Evolutionary conservation across 257 asterid species (phyloP).

Genomic region (Solanum clarkiae): DNA sequence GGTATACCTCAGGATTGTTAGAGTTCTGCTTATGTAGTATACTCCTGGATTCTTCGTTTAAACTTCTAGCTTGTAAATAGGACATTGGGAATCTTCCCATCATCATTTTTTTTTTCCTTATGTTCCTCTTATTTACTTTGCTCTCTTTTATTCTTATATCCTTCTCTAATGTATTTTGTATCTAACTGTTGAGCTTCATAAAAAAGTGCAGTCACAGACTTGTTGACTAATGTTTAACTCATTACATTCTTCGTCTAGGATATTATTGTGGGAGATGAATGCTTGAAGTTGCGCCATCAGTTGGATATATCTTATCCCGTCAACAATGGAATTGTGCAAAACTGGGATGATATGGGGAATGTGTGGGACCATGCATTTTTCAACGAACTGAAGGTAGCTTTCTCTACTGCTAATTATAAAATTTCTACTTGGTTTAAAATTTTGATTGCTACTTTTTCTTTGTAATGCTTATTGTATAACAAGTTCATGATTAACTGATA

Average conservation of each 20-base stretch:
- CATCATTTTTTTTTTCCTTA: background rate
- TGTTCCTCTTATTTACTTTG: background rate
- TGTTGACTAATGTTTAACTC: background rate
- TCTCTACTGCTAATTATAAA: background rate
- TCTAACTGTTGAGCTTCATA: background rate
- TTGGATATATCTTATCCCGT: conserved; percentile 91
- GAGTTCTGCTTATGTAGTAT: background rate
- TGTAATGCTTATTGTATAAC: background rate
- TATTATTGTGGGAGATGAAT: conserved; percentile 84
- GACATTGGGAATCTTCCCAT: background rate
- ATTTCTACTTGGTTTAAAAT: background rate
- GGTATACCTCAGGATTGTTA: background rate
- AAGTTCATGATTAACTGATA: background rate
- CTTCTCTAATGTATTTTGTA: background rate
- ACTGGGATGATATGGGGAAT: conserved; percentile 97
- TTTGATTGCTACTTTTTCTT: background rate
- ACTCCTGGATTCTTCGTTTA: background rate
- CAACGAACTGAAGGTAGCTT: conserved; percentile 73
- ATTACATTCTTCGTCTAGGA: conserved; percentile 29
- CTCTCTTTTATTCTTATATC: background rate
- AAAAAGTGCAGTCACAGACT: background rate
- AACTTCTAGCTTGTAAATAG: background rate
- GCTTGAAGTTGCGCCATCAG: conserved; percentile 93
- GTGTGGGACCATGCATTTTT: conserved; percentile 97
- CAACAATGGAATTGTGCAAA: conserved; percentile 92